These are phyloP conservation scores for Aspergillus awamori DNA, from an alignment of 2,329 filamentous ascomycete species.

Conservation along the genomic window DNA sequence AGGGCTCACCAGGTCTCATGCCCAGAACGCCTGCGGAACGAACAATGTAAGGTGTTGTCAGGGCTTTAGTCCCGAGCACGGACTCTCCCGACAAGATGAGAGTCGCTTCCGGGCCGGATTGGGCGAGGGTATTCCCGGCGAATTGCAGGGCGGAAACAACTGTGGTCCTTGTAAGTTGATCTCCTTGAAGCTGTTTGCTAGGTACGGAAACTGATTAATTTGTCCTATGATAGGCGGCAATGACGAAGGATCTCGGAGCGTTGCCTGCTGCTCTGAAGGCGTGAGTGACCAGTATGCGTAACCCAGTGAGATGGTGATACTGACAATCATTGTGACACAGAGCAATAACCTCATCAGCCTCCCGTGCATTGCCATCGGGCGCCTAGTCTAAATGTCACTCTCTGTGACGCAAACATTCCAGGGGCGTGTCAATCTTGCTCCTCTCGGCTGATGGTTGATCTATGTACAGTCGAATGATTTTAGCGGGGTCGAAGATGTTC, in stretches of 20 bases:
- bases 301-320: neutral
- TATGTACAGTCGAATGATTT: neutral
- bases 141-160: neutral
- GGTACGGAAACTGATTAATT: neutral
- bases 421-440: neutral
- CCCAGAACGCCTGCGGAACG: conserved; percentile 9
- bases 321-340: neutral
- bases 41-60: neutral
- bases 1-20: conserved; percentile 10
- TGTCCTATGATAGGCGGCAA: neutral
- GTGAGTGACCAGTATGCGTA: neutral
- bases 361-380: neutral
- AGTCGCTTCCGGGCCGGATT: neutral
- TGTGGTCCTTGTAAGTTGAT: neutral
- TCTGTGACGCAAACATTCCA: no score
- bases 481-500: neutral
- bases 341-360: neutral
- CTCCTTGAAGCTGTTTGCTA: neutral
- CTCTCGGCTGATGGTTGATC: neutral
- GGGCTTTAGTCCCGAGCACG: neutral
- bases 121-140: neutral
- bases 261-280: neutral
- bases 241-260: neutral
- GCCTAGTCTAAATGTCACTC: neutral
- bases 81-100: neutral